Evolutionary conservation across 495 filamentous ascomycete species (phyloP).

Genomic region (Hypoxylon cercidicola): DNA sequence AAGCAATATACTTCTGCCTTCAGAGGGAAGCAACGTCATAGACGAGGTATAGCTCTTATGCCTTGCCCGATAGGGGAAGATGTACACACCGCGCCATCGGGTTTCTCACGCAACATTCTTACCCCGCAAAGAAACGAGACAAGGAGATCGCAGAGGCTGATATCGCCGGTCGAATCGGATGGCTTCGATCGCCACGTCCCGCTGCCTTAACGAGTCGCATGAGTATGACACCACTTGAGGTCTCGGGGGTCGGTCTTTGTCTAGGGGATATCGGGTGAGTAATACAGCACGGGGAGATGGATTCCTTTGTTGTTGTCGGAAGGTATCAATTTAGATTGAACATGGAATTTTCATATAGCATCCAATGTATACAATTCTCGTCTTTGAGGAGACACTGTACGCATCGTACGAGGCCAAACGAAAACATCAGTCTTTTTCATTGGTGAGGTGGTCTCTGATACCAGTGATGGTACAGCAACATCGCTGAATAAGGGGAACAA

Average conservation of each 20-base stretch:
- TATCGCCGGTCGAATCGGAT: slow-evolving; percentile 35
- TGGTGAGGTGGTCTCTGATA: background rate
- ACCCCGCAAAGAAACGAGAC: slow-evolving; percentile 44
- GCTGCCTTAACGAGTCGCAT: slow-evolving; percentile 30
- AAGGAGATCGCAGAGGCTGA: slow-evolving; percentile 36
- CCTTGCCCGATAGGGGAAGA: slow-evolving; percentile 26
- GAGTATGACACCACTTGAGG: slow-evolving; percentile 35
- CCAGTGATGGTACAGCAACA: background rate
- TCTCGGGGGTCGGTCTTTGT: slow-evolving; percentile 9
- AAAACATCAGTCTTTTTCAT: background rate
- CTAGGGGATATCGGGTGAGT: background rate
- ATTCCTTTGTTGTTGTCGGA: background rate
- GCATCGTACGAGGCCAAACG: background rate
- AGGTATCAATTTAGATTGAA: background rate
- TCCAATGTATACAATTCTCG: no score
- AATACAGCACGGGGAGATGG: background rate
- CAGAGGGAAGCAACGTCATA: slow-evolving; percentile 37
- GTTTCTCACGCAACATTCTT: slow-evolving; percentile 3
- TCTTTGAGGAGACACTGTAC: no score
- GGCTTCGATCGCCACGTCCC: slow-evolving; percentile 32
- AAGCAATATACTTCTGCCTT: slow-evolving; percentile 22
- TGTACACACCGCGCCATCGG: slow-evolving; percentile 11
- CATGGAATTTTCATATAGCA: background rate
- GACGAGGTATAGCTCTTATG: slow-evolving; percentile 28
- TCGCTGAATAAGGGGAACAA: background rate